Conservation (phyloP, 768 basidiomycete genomes). For the Amanita polypyramis region DNA sequence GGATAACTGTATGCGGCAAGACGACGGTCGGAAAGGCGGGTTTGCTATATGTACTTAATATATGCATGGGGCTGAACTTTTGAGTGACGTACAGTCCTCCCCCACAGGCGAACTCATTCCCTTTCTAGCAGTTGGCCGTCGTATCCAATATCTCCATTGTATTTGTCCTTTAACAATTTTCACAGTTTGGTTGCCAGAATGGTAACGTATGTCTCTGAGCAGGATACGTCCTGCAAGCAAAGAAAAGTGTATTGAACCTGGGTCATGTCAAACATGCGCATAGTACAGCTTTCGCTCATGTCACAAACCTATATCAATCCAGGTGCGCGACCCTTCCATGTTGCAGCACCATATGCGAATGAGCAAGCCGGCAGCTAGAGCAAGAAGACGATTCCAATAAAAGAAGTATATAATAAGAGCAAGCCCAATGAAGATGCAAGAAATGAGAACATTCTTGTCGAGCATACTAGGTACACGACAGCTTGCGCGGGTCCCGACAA, state of each 20-base stretch:
- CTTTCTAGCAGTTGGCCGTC: slow-evolving; percentile 65
- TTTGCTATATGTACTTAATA: slow-evolving; percentile 20
- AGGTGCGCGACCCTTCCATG: slow-evolving; percentile 61
- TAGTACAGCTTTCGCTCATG: slow-evolving; percentile 10
- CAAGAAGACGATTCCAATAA: slow-evolving; percentile 86
- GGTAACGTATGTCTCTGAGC: slow-evolving; percentile 79
- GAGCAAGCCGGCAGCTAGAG: slow-evolving; percentile 48
- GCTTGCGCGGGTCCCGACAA: too few relatives aligned
- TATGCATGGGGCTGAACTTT: neutral
- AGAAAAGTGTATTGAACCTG: slow-evolving; percentile 90
- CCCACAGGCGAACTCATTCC: slow-evolving; percentile 43
- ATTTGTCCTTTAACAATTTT: slow-evolving; percentile 76
- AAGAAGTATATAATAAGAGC: slow-evolving; percentile 69
- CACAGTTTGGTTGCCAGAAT: slow-evolving; percentile 88
- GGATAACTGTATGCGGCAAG: slow-evolving; percentile 75
- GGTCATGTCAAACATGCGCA: slow-evolving; percentile 2
- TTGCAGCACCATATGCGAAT: slow-evolving; percentile 76
- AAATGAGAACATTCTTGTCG: slow-evolving; percentile 46
- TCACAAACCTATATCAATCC: slow-evolving; percentile 66
- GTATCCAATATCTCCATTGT: slow-evolving; percentile 93
- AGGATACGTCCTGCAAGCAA: slow-evolving; percentile 79
- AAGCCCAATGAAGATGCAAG: slow-evolving; percentile 47
- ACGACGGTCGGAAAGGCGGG: slow-evolving; percentile 27
- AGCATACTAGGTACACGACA: slow-evolving; percentile 30
- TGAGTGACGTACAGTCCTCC: slow-evolving; percentile 39